phyloP scores from a whole-genome alignment of 202 grass and related monocot species.

The Saccharum hybrid region DNA sequence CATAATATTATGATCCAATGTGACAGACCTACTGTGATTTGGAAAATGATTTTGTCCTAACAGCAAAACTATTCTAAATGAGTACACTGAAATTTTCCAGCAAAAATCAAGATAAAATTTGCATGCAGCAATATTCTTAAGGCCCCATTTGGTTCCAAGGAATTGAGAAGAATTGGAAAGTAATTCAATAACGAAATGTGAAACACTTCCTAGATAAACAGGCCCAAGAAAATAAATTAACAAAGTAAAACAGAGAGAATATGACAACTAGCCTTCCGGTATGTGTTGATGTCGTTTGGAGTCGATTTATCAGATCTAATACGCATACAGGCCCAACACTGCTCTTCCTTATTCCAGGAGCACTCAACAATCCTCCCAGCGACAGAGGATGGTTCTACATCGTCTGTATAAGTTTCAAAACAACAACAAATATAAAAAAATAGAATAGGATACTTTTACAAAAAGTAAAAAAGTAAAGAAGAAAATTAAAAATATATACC shows the following conservation, averaged over 20 bases:
- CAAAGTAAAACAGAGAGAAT: not conserved
- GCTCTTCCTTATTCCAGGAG: conserved; percentile 72
- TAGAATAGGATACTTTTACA: not conserved
- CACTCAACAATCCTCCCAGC: conserved; percentile 92
- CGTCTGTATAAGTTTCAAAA: conserved; percentile 55
- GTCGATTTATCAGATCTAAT: conserved; percentile 78
- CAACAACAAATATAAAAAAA: conserved; percentile 28
- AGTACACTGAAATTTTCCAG: conserved; percentile 1
- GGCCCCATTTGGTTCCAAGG: not conserved
- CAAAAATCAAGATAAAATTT: conserved; percentile 13
- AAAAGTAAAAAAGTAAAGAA: no score
- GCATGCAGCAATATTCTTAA: not conserved
- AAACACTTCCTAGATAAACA: no score
- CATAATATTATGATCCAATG: not conserved
- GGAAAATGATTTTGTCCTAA: conserved; percentile 1
- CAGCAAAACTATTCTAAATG: not conserved
- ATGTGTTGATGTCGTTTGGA: conserved; percentile 95
- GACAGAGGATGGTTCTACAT: conserved; percentile 57
- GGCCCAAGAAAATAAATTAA: conserved; percentile 17
- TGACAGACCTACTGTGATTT: conserved; percentile 2
- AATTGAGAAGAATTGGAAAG: no score
- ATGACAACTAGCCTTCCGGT: conserved; percentile 66
- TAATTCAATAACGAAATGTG: no score
- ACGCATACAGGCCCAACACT: conserved; percentile 86
- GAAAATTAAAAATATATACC: not conserved